Percentiles rank a stretch among this genome's conserved stretches.
phyloP scores from a whole-genome alignment of 441 rosid species.

The Dalechampia spathulata region DNA sequence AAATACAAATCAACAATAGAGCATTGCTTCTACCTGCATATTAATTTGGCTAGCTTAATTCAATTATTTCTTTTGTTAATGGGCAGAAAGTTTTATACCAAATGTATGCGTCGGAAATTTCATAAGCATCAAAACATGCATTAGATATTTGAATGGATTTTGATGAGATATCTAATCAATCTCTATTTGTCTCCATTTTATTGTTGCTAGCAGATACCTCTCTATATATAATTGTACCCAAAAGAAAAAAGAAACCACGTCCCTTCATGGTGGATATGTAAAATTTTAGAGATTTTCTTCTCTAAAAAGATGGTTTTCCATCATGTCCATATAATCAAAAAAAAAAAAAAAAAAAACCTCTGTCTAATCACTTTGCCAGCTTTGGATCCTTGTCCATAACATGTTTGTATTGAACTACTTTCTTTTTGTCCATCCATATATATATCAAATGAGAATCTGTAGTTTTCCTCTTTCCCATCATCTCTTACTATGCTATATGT shows the following conservation, averaged over 20 bases:
- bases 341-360: not conserved
- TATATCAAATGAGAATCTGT: not conserved
- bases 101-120: not conserved
- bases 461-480: not conserved
- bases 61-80: too few species aligned
- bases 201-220: constrained; percentile 12
- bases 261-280: too few species aligned
- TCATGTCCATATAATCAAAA: not conserved
- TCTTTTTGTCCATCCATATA: not conserved
- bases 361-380: constrained; percentile 3
- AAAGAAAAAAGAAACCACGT: not conserved
- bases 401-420: not conserved
- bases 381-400: not conserved
- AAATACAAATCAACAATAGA: not conserved
- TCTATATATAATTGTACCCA: not conserved
- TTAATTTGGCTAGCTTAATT: too few species aligned
- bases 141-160: not conserved
- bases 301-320: not conserved
- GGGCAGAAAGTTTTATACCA: not conserved
- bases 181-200: not conserved
- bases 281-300: not conserved
- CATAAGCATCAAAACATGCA: not conserved
- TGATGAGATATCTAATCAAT: constrained; percentile 3
- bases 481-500: too few species aligned
- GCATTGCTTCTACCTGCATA: not conserved